Percentiles rank a stretch among this genome's conserved stretches.
These are phyloP conservation scores for Candida easanensis DNA, from an alignment of 805 yeast genomes.

Conservation along the genomic window DNA sequence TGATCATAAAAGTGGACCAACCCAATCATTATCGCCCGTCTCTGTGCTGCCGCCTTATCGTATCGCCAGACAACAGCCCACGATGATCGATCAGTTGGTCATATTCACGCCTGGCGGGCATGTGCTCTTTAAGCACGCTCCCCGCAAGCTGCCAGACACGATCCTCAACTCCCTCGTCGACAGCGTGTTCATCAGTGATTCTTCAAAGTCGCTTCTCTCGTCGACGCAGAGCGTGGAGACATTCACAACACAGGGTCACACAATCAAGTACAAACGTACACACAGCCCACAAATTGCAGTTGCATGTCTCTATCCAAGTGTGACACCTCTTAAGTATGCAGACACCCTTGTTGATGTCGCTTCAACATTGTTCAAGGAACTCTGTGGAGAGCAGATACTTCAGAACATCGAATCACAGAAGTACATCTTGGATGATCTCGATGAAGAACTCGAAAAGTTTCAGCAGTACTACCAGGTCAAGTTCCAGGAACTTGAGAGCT, in stretches of 20 bases:
- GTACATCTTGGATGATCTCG: constrained; percentile 28
- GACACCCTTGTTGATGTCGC: constrained; percentile 33
- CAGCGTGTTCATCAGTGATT: constrained; percentile 44
- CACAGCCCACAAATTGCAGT: constrained; percentile 43
- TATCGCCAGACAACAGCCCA: too few relatives aligned
- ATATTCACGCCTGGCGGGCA: constrained; percentile 52
- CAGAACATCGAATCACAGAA: constrained; percentile 29
- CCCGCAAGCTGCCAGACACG: constrained; percentile 36
- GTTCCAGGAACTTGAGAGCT: constrained; percentile 24
- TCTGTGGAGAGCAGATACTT: constrained; percentile 28
- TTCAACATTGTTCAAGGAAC: constrained; percentile 30
- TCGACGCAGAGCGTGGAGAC: constrained; percentile 21
- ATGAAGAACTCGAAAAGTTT: constrained; percentile 36
- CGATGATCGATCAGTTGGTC: constrained; percentile 49
- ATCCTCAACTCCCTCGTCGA: constrained; percentile 47
- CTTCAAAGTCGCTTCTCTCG: constrained; percentile 24
- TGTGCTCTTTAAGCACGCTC: constrained; percentile 46
- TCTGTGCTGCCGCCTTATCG: too few relatives aligned
- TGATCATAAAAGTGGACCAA: too few relatives aligned
- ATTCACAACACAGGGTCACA: constrained; percentile 37
- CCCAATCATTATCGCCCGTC: too few relatives aligned
- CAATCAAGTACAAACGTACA: constrained; percentile 42
- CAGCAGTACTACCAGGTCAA: constrained; percentile 37
- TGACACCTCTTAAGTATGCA: constrained; percentile 33
- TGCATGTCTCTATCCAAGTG: constrained; percentile 41